These are phyloP conservation scores for Avena eriantha DNA, from an alignment of 176 grass and related monocot species.

Conservation along the genomic window DNA sequence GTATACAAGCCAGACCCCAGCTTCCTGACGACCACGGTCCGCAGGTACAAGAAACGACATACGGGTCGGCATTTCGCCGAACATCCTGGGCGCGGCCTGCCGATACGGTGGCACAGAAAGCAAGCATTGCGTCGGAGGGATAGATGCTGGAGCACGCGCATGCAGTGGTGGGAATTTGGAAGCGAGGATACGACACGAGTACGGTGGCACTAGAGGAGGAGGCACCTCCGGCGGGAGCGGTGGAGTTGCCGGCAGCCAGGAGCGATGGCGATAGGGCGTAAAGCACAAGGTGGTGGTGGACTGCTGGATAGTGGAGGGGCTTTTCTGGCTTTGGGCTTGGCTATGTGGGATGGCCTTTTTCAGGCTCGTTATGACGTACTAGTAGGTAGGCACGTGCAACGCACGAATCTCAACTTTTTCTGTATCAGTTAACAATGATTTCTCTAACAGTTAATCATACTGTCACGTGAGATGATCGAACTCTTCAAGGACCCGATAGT, in stretches of 20 bases:
- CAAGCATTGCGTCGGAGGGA: neutral
- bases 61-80: conserved; percentile 31
- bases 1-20: neutral
- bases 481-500: no score
- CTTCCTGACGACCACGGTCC: neutral
- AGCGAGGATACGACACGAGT: neutral
- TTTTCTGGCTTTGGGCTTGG: neutral
- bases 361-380: no score
- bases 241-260: neutral
- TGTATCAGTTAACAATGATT: no score
- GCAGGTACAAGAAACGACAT: neutral
- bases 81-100: neutral
- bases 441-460: no score
- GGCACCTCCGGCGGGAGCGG: neutral
- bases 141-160: neutral
- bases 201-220: neutral
- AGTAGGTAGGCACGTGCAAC: no score
- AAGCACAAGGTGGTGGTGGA: neutral
- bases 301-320: no score
- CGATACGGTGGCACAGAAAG: neutral
- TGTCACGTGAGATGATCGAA: no score
- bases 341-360: neutral
- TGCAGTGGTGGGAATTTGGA: neutral
- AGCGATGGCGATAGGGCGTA: neutral
- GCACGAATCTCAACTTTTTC: no score